phyloP scores from a whole-genome alignment of 2,329 filamentous ascomycete genomes.

The Botryosphaeria agaves region DNA sequence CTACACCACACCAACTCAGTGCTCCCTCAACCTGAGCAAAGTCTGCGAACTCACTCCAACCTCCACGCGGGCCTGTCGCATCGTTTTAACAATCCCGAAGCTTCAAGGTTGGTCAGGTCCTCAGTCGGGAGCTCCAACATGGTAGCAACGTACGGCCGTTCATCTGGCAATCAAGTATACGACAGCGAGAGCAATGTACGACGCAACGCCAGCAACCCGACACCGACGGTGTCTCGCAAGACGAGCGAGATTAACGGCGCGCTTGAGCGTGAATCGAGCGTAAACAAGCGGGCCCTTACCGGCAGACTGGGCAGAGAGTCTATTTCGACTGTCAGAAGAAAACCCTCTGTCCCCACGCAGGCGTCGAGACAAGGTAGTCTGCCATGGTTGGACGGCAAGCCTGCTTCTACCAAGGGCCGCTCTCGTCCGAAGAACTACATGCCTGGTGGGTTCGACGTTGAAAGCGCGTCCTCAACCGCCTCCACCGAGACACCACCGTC shows the following conservation, averaged over 20 bases:
- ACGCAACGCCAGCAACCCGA: background rate
- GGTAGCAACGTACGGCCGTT: background rate
- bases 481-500: background rate
- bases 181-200: background rate
- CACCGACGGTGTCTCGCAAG: background rate
- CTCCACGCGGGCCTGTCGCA: no score
- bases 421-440: conserved; percentile 1
- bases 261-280: background rate
- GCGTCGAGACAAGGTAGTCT: background rate
- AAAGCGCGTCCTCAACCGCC: background rate
- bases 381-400: conserved; percentile 4
- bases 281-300: background rate
- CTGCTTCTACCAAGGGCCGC: background rate
- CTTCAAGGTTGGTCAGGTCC: background rate
- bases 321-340: background rate
- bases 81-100: background rate
- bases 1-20: background rate
- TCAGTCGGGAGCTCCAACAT: background rate
- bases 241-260: background rate
- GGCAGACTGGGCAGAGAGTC: background rate
- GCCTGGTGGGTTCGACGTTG: conserved; percentile 1
- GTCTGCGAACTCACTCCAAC: background rate
- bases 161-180: background rate
- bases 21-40: background rate
- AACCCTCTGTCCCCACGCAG: background rate